A percentile compares a stretch with the other conserved stretches of the same genome.
Conservation (phyloP, 2,329 filamentous ascomycete species). For the Chalara sp. region DNA sequence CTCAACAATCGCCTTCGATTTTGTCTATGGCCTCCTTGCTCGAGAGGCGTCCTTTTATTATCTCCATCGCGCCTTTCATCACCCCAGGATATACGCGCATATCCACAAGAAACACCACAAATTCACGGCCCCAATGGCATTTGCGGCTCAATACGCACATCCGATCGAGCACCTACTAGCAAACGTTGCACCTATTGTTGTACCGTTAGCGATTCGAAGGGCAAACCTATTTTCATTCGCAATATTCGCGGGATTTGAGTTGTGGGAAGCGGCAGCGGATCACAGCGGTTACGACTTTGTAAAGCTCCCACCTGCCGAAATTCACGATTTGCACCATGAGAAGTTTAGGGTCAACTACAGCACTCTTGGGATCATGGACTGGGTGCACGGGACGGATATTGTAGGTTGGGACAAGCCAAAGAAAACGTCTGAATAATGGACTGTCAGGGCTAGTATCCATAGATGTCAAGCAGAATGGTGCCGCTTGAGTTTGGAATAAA, state of each 20-base stretch:
- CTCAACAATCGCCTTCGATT: not conserved
- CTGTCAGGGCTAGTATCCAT: too few species aligned
- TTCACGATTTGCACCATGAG: not conserved
- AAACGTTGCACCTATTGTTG: constrained; percentile 43
- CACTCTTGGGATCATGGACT: not conserved
- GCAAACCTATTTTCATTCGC: not conserved
- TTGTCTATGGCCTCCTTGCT: constrained; percentile 9
- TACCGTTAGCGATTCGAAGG: constrained; percentile 28
- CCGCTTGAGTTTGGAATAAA: too few species aligned
- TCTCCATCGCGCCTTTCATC: constrained; percentile 45
- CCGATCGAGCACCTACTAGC: constrained; percentile 49
- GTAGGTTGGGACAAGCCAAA: not conserved
- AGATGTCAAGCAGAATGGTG: too few species aligned
- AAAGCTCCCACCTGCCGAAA: not conserved
- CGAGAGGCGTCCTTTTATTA: constrained; percentile 51
- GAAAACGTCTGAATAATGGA: not conserved
- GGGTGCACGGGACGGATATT: not conserved
- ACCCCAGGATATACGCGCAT: constrained; percentile 37
- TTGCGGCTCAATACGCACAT: constrained; percentile 50
- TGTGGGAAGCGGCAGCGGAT: not conserved
- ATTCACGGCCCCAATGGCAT: constrained; percentile 47
- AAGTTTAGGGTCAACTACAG: not conserved
- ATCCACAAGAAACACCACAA: constrained; percentile 51
- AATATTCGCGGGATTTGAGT: not conserved
- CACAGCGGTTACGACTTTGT: not conserved